These are phyloP conservation scores for Dendrobium huoshanense DNA, from an alignment of 106 monocot species.

Conservation along the genomic window DNA sequence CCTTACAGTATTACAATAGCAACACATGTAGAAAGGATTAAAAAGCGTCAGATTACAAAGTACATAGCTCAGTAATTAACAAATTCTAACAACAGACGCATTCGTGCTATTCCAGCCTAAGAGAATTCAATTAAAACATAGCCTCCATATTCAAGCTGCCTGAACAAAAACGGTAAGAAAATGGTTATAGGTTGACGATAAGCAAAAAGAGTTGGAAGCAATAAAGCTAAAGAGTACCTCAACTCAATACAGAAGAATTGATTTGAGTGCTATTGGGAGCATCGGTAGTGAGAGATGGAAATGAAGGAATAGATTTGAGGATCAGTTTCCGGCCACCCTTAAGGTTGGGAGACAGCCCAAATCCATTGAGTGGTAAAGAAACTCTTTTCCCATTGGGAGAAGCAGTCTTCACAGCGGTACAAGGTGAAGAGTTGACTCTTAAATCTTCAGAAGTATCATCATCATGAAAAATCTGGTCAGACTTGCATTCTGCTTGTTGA, in stretches of 20 bases:
- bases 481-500: slow-evolving; percentile 11
- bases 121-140: too few species aligned
- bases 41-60: neutral
- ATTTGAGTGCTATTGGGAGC: neutral
- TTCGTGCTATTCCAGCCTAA: neutral
- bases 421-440: slow-evolving; percentile 31
- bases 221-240: neutral
- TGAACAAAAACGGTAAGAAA: neutral
- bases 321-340: slow-evolving; percentile 75
- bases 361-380: slow-evolving; percentile 44
- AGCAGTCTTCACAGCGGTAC: slow-evolving; percentile 37
- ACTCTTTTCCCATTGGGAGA: slow-evolving; percentile 90
- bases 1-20: neutral
- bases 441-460: slow-evolving; percentile 47
- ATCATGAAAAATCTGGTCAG: slow-evolving; percentile 15
- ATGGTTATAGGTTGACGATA: neutral
- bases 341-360: slow-evolving; percentile 34
- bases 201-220: neutral
- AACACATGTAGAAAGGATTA: neutral
- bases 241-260: slow-evolving; percentile 1
- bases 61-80: neutral
- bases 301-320: slow-evolving; percentile 77
- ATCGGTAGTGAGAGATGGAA: slow-evolving; percentile 57
- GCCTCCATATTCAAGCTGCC: neutral
- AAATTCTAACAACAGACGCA: neutral